A percentile compares a stretch with the other conserved stretches of the same genome.
Conservation (phyloP, 305 asterid species). For the Fraxinus nigra region DNA sequence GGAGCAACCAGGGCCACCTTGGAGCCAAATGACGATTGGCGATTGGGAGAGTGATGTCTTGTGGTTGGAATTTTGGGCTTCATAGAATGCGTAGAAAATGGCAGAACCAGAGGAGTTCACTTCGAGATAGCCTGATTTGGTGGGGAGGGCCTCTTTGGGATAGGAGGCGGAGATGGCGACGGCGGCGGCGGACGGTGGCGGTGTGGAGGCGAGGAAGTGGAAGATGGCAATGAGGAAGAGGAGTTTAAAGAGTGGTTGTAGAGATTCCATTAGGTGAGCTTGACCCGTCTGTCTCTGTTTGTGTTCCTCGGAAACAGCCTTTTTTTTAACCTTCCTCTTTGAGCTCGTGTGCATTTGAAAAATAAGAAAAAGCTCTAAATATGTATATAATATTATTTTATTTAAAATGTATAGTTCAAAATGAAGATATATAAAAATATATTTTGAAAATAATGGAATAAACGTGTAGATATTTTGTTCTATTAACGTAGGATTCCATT, state of each 20-base stretch:
- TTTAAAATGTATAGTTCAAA: neutral
- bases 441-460: no score
- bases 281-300: neutral
- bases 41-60: constrained; percentile 27
- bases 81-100: constrained; percentile 47
- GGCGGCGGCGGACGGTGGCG: neutral
- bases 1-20: constrained; percentile 56
- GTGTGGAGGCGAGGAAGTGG: constrained; percentile 3
- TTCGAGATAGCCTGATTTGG: constrained; percentile 45
- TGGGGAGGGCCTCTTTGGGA: constrained; percentile 39
- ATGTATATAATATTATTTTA: no score
- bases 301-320: neutral
- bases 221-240: constrained; percentile 19
- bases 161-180: neutral
- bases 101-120: constrained; percentile 42
- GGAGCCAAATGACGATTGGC: constrained; percentile 50
- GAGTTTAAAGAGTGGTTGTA: constrained; percentile 16
- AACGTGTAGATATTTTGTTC: neutral
- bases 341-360: no score
- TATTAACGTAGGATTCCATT: neutral
- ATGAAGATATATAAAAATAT: no score
- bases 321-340: no score
- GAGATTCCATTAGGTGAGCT: constrained; percentile 1
- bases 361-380: neutral
- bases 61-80: constrained; percentile 26